These are phyloP conservation scores for Aspergillus sp. DNA, from an alignment of 2,329 filamentous ascomycete genomes.

Conservation along the genomic window DNA sequence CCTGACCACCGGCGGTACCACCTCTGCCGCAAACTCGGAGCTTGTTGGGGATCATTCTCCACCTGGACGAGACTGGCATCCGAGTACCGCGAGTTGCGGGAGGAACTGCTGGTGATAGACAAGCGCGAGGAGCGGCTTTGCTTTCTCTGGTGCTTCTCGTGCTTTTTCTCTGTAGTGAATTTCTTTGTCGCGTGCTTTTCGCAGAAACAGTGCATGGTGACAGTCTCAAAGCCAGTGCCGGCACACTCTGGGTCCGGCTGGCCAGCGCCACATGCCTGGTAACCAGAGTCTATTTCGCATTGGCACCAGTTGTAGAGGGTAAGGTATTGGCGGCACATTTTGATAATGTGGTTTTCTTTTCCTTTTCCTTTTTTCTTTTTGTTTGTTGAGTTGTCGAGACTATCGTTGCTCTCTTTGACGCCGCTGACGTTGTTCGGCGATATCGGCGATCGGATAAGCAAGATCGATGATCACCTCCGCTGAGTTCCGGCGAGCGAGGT, in stretches of 20 bases:
- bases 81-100: constrained; percentile 1
- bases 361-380: background rate
- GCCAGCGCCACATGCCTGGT: constrained; percentile 29
- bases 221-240: constrained; percentile 32
- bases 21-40: constrained; percentile 19
- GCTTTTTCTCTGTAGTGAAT: constrained; percentile 34
- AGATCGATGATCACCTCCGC: constrained; percentile 13
- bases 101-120: background rate
- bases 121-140: constrained; percentile 6
- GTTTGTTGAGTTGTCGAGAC: background rate
- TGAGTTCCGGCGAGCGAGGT: constrained; percentile 15
- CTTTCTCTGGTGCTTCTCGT: constrained; percentile 28
- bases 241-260: constrained; percentile 18
- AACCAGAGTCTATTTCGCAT: constrained; percentile 37
- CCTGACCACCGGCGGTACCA: constrained; percentile 35
- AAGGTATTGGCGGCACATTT: constrained; percentile 40
- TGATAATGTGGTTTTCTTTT: background rate
- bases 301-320: constrained; percentile 41
- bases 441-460: constrained; percentile 1
- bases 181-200: constrained; percentile 33
- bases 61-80: constrained; percentile 9
- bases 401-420: constrained; percentile 7
- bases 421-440: constrained; percentile 3
- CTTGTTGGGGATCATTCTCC: constrained; percentile 25
- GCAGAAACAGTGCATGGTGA: constrained; percentile 43